A percentile compares a stretch with the other conserved stretches of the same genome.
phyloP scores from a whole-genome alignment of 2,329 filamentous ascomycete species.

The Cylindrodendrum hubeiense region DNA sequence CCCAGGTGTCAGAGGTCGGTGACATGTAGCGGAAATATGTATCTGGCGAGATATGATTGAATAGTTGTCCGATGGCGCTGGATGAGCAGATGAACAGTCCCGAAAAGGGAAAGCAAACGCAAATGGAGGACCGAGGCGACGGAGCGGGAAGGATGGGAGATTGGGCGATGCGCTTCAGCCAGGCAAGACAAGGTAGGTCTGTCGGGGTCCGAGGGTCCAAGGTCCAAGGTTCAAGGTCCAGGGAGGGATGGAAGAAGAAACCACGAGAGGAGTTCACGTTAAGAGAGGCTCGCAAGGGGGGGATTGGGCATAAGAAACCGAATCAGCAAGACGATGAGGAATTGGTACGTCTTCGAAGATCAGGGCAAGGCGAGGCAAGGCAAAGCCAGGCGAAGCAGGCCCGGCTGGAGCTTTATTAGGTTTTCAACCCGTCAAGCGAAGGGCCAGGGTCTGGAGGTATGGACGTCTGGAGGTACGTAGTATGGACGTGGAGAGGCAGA shows the following conservation, averaged over 20 bases:
- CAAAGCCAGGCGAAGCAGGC: background rate
- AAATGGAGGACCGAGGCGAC: background rate
- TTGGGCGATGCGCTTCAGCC: conserved; percentile 11
- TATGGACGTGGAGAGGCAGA: conserved; percentile 5
- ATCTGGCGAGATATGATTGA: conserved; percentile 7
- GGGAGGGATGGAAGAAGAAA: background rate
- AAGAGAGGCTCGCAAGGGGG: background rate
- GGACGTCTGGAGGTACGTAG: background rate
- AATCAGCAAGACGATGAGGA: background rate
- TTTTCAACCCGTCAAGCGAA: conserved; percentile 14
- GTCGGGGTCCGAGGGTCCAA: background rate
- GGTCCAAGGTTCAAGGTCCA: background rate
- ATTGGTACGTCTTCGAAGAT: background rate
- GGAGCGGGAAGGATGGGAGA: conserved; percentile 10
- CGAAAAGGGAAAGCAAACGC: conserved; percentile 6
- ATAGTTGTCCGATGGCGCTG: conserved; percentile 16
- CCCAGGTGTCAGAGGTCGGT: background rate
- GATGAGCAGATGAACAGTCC: conserved; percentile 5
- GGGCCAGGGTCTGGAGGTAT: background rate
- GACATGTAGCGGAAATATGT: background rate
- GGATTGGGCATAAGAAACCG: background rate
- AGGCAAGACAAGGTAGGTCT: background rate
- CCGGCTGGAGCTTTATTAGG: conserved; percentile 19
- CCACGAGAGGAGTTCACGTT: background rate
- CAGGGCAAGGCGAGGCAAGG: background rate